Evolutionary conservation across 108 stramenopile genomes (phyloP).

Genomic region (Cyclotella atomus): DNA sequence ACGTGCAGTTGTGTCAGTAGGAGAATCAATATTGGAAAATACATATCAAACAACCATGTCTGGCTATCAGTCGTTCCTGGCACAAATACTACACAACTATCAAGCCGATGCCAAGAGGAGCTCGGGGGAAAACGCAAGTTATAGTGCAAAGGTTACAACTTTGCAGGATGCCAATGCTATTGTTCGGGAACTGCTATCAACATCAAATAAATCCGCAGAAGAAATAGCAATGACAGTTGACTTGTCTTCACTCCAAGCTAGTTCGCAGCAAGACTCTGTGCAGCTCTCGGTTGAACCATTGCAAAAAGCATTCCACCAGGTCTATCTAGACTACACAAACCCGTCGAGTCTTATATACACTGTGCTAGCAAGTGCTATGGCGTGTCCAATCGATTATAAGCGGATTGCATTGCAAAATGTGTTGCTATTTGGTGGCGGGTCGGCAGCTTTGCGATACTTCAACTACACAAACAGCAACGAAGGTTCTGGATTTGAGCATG

Average conservation of each 20-base stretch:
- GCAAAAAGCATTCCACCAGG: slow-evolving; percentile 28
- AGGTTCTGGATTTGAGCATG: slow-evolving; percentile 8
- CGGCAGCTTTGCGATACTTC: slow-evolving; percentile 30
- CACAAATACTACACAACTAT: slow-evolving; percentile 20
- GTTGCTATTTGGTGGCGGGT: slow-evolving; percentile 28
- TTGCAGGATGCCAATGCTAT: slow-evolving; percentile 42
- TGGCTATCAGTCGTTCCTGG: slow-evolving; percentile 39
- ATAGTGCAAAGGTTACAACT: neutral
- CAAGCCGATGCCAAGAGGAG: neutral
- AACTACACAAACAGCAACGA: neutral
- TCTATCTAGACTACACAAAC: slow-evolving; percentile 42
- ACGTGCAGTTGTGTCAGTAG: slow-evolving; percentile 25
- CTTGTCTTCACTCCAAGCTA: slow-evolving; percentile 18
- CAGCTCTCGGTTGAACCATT: slow-evolving; percentile 27
- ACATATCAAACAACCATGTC: slow-evolving; percentile 26
- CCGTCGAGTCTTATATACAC: slow-evolving; percentile 37
- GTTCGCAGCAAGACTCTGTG: neutral
- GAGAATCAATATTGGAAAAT: slow-evolving; percentile 26
- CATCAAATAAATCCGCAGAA: neutral
- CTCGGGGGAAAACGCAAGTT: neutral
- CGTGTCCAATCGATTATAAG: slow-evolving; percentile 35
- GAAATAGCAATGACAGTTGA: slow-evolving; percentile 21
- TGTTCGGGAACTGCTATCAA: slow-evolving; percentile 26
- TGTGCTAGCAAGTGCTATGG: slow-evolving; percentile 21
- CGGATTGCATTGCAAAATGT: slow-evolving; percentile 31